These are phyloP conservation scores for Jackrogersella minutella DNA, from an alignment of 495 filamentous ascomycete species.

Conservation along the genomic window DNA sequence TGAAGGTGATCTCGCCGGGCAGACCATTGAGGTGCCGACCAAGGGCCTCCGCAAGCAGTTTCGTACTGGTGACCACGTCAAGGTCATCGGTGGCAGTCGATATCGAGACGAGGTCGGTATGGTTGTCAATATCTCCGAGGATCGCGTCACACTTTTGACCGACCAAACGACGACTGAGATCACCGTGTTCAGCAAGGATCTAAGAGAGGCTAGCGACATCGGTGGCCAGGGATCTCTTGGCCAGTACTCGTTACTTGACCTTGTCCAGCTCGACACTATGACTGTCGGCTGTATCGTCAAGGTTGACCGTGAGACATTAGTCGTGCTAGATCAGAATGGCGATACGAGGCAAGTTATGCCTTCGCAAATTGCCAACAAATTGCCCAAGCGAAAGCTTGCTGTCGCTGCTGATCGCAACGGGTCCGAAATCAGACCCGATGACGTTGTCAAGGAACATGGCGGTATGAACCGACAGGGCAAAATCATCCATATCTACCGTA, in stretches of 20 bases:
- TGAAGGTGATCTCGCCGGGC: slow-evolving; percentile 81
- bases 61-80: slow-evolving; percentile 94
- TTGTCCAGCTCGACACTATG: slow-evolving; percentile 90
- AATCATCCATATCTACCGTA: slow-evolving; percentile 90
- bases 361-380: slow-evolving; percentile 87
- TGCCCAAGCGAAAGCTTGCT: slow-evolving; percentile 77
- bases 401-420: slow-evolving; percentile 94
- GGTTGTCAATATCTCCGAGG: slow-evolving; percentile 90
- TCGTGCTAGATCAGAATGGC: slow-evolving; percentile 89
- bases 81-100: slow-evolving; percentile 94
- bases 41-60: slow-evolving; percentile 95
- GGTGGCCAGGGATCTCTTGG: slow-evolving; percentile 80
- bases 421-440: slow-evolving; percentile 88
- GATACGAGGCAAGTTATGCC: slow-evolving; percentile 82
- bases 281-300: slow-evolving; percentile 94
- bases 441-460: slow-evolving; percentile 87
- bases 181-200: slow-evolving; percentile 97
- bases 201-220: slow-evolving; percentile 90
- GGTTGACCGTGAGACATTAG: slow-evolving; percentile 90
- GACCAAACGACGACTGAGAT: slow-evolving; percentile 93
- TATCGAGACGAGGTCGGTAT: slow-evolving; percentile 95
- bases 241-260: slow-evolving; percentile 88
- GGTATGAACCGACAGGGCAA: slow-evolving; percentile 86
- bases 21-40: slow-evolving; percentile 89
- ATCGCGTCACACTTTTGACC: slow-evolving; percentile 88